Conservation (phyloP, 768 basidiomycete genomes). For the Podaxis sp. region DNA sequence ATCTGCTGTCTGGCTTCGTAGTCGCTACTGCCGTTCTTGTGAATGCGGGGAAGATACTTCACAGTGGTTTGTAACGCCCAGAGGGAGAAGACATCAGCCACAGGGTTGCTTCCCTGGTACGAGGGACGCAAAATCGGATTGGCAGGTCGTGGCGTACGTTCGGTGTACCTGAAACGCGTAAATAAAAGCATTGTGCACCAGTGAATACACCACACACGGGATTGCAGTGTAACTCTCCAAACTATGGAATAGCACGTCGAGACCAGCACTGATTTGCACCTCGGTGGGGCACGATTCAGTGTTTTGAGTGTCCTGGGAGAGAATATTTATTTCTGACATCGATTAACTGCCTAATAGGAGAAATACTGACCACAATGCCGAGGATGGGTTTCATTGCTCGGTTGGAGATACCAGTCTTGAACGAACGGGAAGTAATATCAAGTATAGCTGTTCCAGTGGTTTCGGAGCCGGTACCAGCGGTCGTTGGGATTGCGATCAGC, state of each 20-base stretch:
- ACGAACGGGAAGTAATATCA: constrained; percentile 84
- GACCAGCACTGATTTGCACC: constrained; percentile 90
- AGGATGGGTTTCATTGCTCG: constrained; percentile 87
- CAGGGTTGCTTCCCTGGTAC: constrained; percentile 91
- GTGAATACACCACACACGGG: constrained; percentile 47
- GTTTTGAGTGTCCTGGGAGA: constrained; percentile 70
- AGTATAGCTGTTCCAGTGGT: constrained; percentile 95
- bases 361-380: constrained; percentile 58
- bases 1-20: constrained; percentile 84
- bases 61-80: constrained; percentile 93
- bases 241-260: constrained; percentile 95
- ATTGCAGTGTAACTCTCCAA: constrained; percentile 94
- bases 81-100: constrained; percentile 92
- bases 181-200: background rate
- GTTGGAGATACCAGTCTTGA: constrained; percentile 96
- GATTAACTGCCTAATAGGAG: background rate
- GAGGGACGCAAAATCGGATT: constrained; percentile 91
- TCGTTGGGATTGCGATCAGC: constrained; percentile 76
- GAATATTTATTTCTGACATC: background rate
- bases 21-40: constrained; percentile 66
- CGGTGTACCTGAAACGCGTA: constrained; percentile 59
- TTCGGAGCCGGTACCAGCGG: constrained; percentile 87
- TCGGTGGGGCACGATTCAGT: constrained; percentile 89
- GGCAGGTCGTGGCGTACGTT: constrained; percentile 81
- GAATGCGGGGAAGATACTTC: constrained; percentile 82